Base-by-base conservation (phyloP, 306 rosid genomes). In the apple (Malus domestica) region DNA sequence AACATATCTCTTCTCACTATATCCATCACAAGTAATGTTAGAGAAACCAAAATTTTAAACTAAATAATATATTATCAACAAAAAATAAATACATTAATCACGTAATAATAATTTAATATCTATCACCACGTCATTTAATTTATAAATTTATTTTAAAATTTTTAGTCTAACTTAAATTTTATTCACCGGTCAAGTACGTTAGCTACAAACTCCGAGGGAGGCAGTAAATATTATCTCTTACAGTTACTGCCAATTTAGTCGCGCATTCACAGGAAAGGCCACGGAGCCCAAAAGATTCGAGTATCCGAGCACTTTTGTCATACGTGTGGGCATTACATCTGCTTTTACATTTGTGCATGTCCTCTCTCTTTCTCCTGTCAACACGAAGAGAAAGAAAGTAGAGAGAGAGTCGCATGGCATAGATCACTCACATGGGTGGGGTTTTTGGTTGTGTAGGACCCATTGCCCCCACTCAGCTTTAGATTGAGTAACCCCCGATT, bases 281-380 rank as follows among this genome's bases (percentile, higher is more conserved):
- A 83, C 89, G 79, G 75, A 80, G 6, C 77, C 87, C 89, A 32
- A 89, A 88, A 88, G 90, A 88, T 91, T 88, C 93, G 77, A 67
- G 62, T 72, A 80, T 79, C 89, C 83, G 91, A 74, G 78, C 85
- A 82, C 74, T 89, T 89, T 93, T 93, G 90, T 91, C 98, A 86
- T 91, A 86, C 93, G 86, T 88, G 92, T 82, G 93, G 71, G 79
- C 89, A 88, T 85, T 86, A 81, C 83, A 55, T 85, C 83, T 59
- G 49, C 85, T 80, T 88, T 85, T 67, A 79, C 77, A 82, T 84
- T 84, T 86, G 58, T 84, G 80, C 82, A 80, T 78, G 89, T 88
- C 91, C 51, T 5, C 55, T 49, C 20, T 15, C 55, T 16, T 0
- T 49, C 3, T 83, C 85, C 76, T 81, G 78, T 76, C 88, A 87